phyloP scores from a whole-genome alignment of 2,329 filamentous ascomycete genomes.

The Diaporthe amygdali region DNA sequence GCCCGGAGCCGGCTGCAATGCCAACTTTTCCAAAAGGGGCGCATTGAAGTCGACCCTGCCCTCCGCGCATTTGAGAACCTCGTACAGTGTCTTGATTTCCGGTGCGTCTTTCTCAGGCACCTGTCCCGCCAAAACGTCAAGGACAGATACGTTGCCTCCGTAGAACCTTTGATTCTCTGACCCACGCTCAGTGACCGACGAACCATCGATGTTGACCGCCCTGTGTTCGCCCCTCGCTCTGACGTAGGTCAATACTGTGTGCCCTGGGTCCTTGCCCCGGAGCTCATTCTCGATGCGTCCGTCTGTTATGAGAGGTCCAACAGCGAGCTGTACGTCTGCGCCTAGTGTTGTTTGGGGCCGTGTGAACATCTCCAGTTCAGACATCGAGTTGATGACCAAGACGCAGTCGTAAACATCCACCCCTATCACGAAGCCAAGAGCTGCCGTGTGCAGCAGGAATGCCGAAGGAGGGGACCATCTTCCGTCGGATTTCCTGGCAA shows the following conservation, averaged over 20 bases:
- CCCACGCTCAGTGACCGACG: slow-evolving; percentile 59
- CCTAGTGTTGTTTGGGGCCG: slow-evolving; percentile 80
- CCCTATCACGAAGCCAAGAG: slow-evolving; percentile 86
- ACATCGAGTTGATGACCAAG: slow-evolving; percentile 86
- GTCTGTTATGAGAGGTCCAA: slow-evolving; percentile 71
- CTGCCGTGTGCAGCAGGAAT: slow-evolving; percentile 88
- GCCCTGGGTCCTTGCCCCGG: slow-evolving; percentile 56
- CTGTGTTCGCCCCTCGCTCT: slow-evolving; percentile 63
- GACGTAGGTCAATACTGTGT: slow-evolving; percentile 63
- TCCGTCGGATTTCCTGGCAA: slow-evolving; percentile 83
- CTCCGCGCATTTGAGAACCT: slow-evolving; percentile 88
- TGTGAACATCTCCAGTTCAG: slow-evolving; percentile 84
- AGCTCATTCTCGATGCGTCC: slow-evolving; percentile 58
- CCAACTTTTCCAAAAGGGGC: slow-evolving; percentile 66
- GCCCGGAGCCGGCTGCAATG: slow-evolving; percentile 73
- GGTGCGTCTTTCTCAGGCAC: slow-evolving; percentile 57
- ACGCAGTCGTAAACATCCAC: slow-evolving; percentile 97
- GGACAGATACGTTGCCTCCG: slow-evolving; percentile 51
- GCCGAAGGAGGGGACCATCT: slow-evolving; percentile 92
- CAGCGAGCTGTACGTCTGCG: slow-evolving; percentile 76
- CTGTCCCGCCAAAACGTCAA: slow-evolving; percentile 63
- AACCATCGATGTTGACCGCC: slow-evolving; percentile 60
- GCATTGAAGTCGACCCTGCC: slow-evolving; percentile 79
- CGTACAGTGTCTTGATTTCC: slow-evolving; percentile 67
- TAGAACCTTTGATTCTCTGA: slow-evolving; percentile 69